These are phyloP conservation scores for Thelonectria blattea DNA, from an alignment of 2,329 filamentous ascomycete species.

Conservation along the genomic window DNA sequence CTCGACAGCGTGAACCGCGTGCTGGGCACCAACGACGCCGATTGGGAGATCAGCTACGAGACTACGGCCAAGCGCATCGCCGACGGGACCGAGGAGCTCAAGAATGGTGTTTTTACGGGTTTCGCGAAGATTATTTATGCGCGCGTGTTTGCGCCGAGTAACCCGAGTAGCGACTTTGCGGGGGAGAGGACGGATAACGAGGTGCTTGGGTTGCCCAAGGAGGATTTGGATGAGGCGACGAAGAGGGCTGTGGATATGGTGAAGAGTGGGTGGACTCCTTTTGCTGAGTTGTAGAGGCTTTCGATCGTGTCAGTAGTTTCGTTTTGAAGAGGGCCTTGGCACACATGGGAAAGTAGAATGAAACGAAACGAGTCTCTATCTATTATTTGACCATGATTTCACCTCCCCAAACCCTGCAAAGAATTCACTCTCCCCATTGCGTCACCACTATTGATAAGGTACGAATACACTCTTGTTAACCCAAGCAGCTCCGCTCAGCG, in stretches of 20 bases:
- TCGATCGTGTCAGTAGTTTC: no score
- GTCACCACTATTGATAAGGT: no score
- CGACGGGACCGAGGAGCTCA: conserved; percentile 53
- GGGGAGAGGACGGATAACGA: conserved; percentile 56
- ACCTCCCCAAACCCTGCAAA: no score
- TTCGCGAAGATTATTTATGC: conserved; percentile 61
- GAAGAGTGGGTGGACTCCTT: conserved; percentile 3
- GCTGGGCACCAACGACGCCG: conserved; percentile 59
- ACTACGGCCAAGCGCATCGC: conserved; percentile 53
- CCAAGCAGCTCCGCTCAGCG: background rate
- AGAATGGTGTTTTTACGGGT: conserved; percentile 47
- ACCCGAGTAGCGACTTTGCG: conserved; percentile 38
- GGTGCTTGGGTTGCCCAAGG: conserved; percentile 60
- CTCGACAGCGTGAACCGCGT: conserved; percentile 65
- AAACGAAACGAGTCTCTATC: no score
- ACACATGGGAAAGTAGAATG: no score
- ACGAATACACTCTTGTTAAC: no score
- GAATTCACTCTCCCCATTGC: no score
- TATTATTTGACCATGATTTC: no score
- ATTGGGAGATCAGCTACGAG: conserved; percentile 57
- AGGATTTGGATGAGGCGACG: conserved; percentile 60
- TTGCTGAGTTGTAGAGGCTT: background rate
- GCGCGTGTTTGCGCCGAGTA: conserved; percentile 54
- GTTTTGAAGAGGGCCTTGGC: no score
- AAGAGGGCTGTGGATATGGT: conserved; percentile 11